These are phyloP conservation scores for Pseudovirgaria hyperparasitica DNA, from an alignment of 2,329 filamentous ascomycete species.

Conservation along the genomic window DNA sequence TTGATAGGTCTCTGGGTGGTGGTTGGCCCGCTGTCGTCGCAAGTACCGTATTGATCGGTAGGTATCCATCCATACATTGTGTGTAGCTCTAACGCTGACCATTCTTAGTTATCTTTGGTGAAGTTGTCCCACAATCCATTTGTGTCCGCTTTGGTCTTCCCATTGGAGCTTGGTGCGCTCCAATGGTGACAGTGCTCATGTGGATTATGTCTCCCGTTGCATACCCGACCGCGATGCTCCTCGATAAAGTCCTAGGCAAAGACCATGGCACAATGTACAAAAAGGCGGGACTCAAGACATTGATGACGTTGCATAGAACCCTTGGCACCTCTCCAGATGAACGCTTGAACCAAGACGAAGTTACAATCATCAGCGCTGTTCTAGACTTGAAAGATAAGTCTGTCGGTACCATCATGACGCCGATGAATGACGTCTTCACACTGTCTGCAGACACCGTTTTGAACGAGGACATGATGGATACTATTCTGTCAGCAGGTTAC, in stretches of 20 bases:
- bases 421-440: slow-evolving; percentile 93
- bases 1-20: slow-evolving; percentile 86
- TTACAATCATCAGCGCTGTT: slow-evolving; percentile 96
- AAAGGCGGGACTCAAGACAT: slow-evolving; percentile 90
- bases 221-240: slow-evolving; percentile 89
- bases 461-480: slow-evolving; percentile 89
- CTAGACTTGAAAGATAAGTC: slow-evolving; percentile 93
- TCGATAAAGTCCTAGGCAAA: slow-evolving; percentile 84
- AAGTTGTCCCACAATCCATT: slow-evolving; percentile 89
- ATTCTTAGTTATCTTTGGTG: slow-evolving; percentile 80
- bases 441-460: slow-evolving; percentile 91
- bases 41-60: slow-evolving; percentile 89
- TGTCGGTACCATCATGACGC: slow-evolving; percentile 94
- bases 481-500: slow-evolving; percentile 85
- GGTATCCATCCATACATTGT: slow-evolving; percentile 14
- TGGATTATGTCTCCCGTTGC: slow-evolving; percentile 80
- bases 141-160: slow-evolving; percentile 93
- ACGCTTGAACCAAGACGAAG: slow-evolving; percentile 89
- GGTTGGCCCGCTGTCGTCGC: slow-evolving; percentile 90
- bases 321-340: slow-evolving; percentile 72
- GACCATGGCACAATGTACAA: slow-evolving; percentile 97
- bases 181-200: slow-evolving; percentile 79
- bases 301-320: slow-evolving; percentile 89
- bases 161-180: slow-evolving; percentile 89
- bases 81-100: slow-evolving; percentile 2